Conservation (phyloP, 1,284 basidiomycete genomes). For the Mycosarcoma mackinlayi region DNA sequence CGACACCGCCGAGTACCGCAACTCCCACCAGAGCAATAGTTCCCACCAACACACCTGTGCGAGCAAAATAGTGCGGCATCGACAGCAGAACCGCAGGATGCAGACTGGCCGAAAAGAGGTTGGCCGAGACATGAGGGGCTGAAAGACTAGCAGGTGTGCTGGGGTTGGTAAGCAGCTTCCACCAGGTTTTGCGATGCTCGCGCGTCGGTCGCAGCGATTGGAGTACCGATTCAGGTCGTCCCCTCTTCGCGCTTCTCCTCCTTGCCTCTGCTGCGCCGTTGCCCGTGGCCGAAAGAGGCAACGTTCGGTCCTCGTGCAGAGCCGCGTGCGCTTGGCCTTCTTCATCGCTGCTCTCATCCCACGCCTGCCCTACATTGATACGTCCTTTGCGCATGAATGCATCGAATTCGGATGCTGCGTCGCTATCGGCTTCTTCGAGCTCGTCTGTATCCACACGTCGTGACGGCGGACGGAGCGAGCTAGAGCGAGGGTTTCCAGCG, state of each 20-base stretch:
- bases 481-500: slow-evolving; percentile 1
- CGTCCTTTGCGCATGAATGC: slow-evolving; percentile 38
- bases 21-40: slow-evolving; percentile 50
- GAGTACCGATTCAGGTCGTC: slow-evolving; percentile 23
- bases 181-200: slow-evolving; percentile 42
- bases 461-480: background rate
- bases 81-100: slow-evolving; percentile 64
- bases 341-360: slow-evolving; percentile 57
- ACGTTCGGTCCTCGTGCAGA: slow-evolving; percentile 23
- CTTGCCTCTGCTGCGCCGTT: slow-evolving; percentile 8
- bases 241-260: slow-evolving; percentile 3
- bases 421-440: slow-evolving; percentile 48
- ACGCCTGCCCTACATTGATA: slow-evolving; percentile 43
- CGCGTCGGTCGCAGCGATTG: slow-evolving; percentile 30
- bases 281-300: slow-evolving; percentile 31
- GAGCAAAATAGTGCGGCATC: slow-evolving; percentile 64
- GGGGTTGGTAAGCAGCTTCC: slow-evolving; percentile 52
- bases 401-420: slow-evolving; percentile 41
- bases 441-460: slow-evolving; percentile 22
- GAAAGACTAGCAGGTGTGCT: slow-evolving; percentile 60
- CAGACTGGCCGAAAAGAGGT: slow-evolving; percentile 61
- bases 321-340: slow-evolving; percentile 19
- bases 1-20: slow-evolving; percentile 60
- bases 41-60: slow-evolving; percentile 52
- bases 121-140: slow-evolving; percentile 59